phyloP scores from a whole-genome alignment of 305 asterid species.

The Fraxinus dipetala region DNA sequence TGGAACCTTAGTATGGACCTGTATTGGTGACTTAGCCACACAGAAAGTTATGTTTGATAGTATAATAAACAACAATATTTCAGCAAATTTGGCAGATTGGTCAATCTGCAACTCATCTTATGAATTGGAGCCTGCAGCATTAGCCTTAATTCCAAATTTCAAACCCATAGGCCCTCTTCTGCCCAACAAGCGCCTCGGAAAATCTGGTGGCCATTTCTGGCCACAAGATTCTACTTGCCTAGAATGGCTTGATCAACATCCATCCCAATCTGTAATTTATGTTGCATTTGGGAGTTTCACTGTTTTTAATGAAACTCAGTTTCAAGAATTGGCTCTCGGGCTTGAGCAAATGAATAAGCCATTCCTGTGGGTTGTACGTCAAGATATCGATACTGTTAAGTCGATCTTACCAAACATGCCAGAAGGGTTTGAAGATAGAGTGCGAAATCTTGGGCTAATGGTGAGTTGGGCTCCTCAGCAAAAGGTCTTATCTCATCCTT shows the following conservation, averaged over 20 bases:
- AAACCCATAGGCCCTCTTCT: conserved; percentile 61
- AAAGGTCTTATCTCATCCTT: conserved; percentile 51
- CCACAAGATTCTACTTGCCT: conserved; percentile 49
- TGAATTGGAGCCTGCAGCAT: conserved; percentile 59
- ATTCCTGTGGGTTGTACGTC: conserved; percentile 67
- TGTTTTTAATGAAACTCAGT: conserved; percentile 34
- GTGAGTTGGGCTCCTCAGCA: conserved; percentile 57
- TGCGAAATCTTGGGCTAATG: conserved; percentile 33
- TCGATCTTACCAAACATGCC: conserved; percentile 5
- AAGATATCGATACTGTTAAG: conserved; percentile 17
- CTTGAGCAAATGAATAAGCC: conserved; percentile 50
- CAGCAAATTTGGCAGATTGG: conserved; percentile 33
- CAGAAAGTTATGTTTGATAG: conserved; percentile 41
- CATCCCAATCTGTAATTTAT: conserved; percentile 43
- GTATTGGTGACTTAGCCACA: conserved; percentile 34
- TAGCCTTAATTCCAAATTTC: conserved; percentile 37
- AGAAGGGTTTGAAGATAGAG: conserved; percentile 42
- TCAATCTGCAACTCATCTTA: conserved; percentile 52
- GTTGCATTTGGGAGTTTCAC: conserved; percentile 69
- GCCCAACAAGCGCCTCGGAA: conserved; percentile 37
- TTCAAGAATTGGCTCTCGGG: conserved; percentile 56
- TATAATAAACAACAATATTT: conserved; percentile 1
- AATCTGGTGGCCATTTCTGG: conserved; percentile 55
- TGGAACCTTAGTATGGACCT: conserved; percentile 38
- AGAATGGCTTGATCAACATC: conserved; percentile 61